Evolutionary conservation across 768 basidiomycete species (phyloP).

Genomic region (Tricholomella constricta): DNA sequence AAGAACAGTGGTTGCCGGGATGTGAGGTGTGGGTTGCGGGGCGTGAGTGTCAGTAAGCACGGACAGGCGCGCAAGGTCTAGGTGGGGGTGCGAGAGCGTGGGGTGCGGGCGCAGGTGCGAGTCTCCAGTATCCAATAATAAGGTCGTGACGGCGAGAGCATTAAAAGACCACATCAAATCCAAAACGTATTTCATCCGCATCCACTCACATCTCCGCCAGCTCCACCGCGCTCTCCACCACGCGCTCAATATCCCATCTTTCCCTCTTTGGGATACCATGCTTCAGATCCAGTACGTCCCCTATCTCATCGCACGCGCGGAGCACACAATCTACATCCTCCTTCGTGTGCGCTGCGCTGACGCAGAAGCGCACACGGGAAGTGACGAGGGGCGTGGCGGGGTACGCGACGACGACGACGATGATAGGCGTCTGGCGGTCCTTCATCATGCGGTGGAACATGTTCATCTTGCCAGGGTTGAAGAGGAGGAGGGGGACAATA

Average conservation of each 20-base stretch:
- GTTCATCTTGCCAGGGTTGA: constrained; percentile 93
- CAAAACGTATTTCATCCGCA: too few species aligned
- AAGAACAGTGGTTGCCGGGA: too few species aligned
- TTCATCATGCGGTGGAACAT: constrained; percentile 90
- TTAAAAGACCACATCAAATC: too few species aligned
- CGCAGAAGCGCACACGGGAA: constrained; percentile 88
- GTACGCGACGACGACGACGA: constrained; percentile 89
- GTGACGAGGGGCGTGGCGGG: constrained; percentile 90
- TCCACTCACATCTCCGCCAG: constrained; percentile 46
- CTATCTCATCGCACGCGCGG: constrained; percentile 88
- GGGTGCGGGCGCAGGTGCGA: too few species aligned
- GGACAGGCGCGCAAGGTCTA: too few species aligned
- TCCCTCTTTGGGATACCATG: constrained; percentile 57
- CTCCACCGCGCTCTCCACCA: constrained; percentile 72
- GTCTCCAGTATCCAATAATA: too few species aligned
- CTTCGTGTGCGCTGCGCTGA: constrained; percentile 95
- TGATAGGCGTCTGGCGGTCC: constrained; percentile 75
- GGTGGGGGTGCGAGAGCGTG: too few species aligned
- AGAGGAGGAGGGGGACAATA: constrained; percentile 89
- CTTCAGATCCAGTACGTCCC: constrained; percentile 88
- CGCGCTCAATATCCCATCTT: constrained; percentile 79
- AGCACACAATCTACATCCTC: constrained; percentile 90
- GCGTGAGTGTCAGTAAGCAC: too few species aligned
- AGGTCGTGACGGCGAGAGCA: too few species aligned
- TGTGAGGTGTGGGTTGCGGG: too few species aligned